A percentile compares a stretch with the other conserved stretches of the same genome.
Conservation (phyloP, 768 basidiomycete species). For the Mycena crocata region DNA sequence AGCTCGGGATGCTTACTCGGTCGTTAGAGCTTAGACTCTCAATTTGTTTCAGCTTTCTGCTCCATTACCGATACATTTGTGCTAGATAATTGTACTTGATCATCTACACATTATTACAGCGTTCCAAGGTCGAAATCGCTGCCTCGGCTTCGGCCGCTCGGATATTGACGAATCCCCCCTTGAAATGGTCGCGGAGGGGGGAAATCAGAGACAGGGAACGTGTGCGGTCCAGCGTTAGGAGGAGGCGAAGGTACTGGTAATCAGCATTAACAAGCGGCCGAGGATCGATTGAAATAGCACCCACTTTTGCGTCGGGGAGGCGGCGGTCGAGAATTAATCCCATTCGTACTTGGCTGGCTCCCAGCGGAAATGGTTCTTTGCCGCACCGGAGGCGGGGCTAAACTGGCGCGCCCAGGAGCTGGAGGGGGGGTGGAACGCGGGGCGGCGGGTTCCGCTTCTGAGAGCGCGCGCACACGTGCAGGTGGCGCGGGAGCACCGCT, state of each 20-base stretch:
- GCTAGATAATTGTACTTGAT: too few species aligned
- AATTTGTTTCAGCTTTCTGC: too few species aligned
- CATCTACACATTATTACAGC: constrained; percentile 41
- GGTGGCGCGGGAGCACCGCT: constrained; percentile 44
- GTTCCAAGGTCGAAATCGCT: constrained; percentile 71
- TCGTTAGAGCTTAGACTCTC: too few species aligned
- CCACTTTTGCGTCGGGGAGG: constrained; percentile 64
- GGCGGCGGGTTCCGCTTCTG: constrained; percentile 53
- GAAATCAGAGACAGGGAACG: constrained; percentile 82
- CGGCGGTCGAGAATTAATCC: constrained; percentile 36
- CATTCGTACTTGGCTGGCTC: constrained; percentile 30
- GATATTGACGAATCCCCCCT: constrained; percentile 63
- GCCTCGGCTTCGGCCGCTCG: constrained; percentile 74
- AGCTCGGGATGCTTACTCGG: too few species aligned
- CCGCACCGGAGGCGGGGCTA: constrained; percentile 38
- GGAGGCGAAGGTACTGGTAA: constrained; percentile 62
- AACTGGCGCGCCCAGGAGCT: constrained; percentile 41
- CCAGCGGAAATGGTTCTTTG: constrained; percentile 38
- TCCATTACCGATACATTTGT: not conserved
- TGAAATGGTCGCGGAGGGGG: constrained; percentile 80
- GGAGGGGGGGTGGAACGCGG: constrained; percentile 46
- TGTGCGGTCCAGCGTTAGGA: constrained; percentile 74
- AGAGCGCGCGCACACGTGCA: constrained; percentile 56
- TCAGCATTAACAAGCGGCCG: constrained; percentile 12
- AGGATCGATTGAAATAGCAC: constrained; percentile 34